A percentile compares a stretch with the other conserved stretches of the same genome.
These are phyloP conservation scores for Phytophthora uliginosa DNA, from an alignment of 352 stramenopile genomes.

Conservation along the genomic window DNA sequence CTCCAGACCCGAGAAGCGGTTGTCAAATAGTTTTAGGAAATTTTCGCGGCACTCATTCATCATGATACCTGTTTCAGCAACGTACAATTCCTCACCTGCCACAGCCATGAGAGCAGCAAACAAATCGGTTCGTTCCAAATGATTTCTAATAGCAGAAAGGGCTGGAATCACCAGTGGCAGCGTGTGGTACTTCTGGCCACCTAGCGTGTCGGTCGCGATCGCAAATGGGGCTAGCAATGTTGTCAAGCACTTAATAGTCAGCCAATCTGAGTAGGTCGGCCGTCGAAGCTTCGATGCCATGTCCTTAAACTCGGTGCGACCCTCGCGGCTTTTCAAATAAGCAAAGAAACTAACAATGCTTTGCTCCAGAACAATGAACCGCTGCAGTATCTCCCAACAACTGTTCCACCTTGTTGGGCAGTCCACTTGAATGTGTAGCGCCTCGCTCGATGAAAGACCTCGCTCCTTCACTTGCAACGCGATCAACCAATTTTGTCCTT, in stretches of 20 bases:
- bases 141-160: background rate
- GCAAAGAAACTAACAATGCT: too few species aligned
- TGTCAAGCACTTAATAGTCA: background rate
- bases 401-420: too few species aligned
- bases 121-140: background rate
- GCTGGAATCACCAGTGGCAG: background rate
- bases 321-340: background rate
- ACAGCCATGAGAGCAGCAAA: background rate
- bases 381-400: too few species aligned
- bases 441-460: too few species aligned
- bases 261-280: background rate
- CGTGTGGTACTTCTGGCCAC: background rate
- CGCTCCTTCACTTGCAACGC: too few species aligned
- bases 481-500: background rate
- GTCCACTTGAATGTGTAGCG: too few species aligned
- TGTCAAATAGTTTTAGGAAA: background rate
- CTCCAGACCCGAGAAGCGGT: background rate
- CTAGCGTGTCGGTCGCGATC: background rate
- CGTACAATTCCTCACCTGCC: background rate
- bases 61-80: background rate
- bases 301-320: background rate
- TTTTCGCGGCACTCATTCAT: background rate
- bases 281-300: background rate
- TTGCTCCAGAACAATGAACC: too few species aligned
- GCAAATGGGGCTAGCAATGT: background rate